Evolutionary conservation across 2,329 filamentous ascomycete genomes (phyloP).

Genomic region (Colletotrichum kahawae): DNA sequence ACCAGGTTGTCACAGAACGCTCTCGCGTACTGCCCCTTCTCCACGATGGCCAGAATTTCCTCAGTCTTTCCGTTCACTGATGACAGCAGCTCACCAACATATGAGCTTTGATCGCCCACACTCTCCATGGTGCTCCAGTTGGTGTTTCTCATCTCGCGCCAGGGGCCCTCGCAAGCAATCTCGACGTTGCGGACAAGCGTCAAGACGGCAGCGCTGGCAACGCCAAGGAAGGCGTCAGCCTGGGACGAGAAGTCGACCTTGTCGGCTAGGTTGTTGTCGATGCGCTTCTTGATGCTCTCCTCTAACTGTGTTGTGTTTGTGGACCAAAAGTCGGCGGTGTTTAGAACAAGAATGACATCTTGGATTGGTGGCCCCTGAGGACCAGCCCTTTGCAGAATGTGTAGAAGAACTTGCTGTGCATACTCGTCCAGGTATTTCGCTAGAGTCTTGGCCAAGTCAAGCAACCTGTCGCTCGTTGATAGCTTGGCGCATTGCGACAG

Average conservation of each 20-base stretch:
- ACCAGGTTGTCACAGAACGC: conserved; percentile 97
- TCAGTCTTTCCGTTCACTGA: conserved; percentile 73
- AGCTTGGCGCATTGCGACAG: conserved; percentile 95
- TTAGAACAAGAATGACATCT: conserved; percentile 84
- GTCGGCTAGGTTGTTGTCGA: conserved; percentile 77
- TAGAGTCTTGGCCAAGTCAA: conserved; percentile 84
- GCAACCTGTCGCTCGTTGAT: conserved; percentile 84
- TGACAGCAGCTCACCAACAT: conserved; percentile 81
- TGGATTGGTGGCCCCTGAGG: conserved; percentile 64
- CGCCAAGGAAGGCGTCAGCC: conserved; percentile 93
- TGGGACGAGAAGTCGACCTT: conserved; percentile 90
- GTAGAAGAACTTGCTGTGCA: conserved; percentile 86
- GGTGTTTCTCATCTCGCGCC: conserved; percentile 97
- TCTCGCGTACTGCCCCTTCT: conserved; percentile 91
- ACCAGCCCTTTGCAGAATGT: conserved; percentile 66
- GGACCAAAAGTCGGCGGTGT: conserved; percentile 98
- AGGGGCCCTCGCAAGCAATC: conserved; percentile 80
- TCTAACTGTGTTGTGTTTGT: conserved; percentile 91
- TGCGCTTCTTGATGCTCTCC: conserved; percentile 89
- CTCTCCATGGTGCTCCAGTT: conserved; percentile 94
- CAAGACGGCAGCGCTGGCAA: conserved; percentile 86
- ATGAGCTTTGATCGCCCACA: conserved; percentile 92
- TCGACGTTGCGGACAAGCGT: conserved; percentile 86
- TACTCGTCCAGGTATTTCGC: conserved; percentile 96
- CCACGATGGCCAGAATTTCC: conserved; percentile 77